A percentile compares a stretch with the other conserved stretches of the same genome.
Evolutionary conservation across 371 early-diverging fungal genomes (phyloP).

Genomic region (Smittium mucronatum): DNA sequence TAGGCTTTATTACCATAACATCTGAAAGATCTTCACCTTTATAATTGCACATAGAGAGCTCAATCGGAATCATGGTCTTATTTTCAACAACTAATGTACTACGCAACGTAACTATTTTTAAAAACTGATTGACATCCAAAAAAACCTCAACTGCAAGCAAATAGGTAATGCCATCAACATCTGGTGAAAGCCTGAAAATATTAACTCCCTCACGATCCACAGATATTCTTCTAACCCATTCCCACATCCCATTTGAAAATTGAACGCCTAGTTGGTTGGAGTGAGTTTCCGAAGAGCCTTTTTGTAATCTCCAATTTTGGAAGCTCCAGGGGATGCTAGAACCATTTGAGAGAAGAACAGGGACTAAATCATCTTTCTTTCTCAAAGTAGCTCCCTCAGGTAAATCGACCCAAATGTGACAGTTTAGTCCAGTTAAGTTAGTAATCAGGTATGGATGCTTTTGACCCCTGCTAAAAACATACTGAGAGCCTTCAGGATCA

Average conservation of each 20-base stretch:
- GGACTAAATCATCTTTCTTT: slow-evolving; percentile 19
- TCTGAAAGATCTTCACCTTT: slow-evolving; percentile 36
- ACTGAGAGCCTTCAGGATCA: neutral
- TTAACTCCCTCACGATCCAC: slow-evolving; percentile 79
- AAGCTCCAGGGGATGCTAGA: slow-evolving; percentile 81
- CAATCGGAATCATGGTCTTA: slow-evolving; percentile 59
- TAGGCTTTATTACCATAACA: slow-evolving; percentile 43
- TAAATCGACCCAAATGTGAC: slow-evolving; percentile 76
- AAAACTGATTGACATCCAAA: slow-evolving; percentile 51
- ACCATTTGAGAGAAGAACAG: slow-evolving; percentile 52
- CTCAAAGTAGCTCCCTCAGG: slow-evolving; percentile 20
- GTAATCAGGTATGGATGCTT: slow-evolving; percentile 57
- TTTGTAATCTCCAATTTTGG: slow-evolving; percentile 86
- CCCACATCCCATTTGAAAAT: slow-evolving; percentile 77
- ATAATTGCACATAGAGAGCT: slow-evolving; percentile 60
- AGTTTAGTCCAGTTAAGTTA: slow-evolving; percentile 80
- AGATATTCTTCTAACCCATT: slow-evolving; percentile 68
- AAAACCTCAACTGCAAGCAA: slow-evolving; percentile 76
- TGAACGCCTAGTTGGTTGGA: slow-evolving; percentile 71
- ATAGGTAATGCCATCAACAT: slow-evolving; percentile 61
- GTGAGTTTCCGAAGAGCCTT: slow-evolving; percentile 50
- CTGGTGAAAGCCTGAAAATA: slow-evolving; percentile 63
- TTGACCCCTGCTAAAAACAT: slow-evolving; percentile 13
- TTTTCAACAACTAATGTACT: slow-evolving; percentile 74
- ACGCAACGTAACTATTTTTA: slow-evolving; percentile 85